phyloP scores from a whole-genome alignment of 1,139 yeast genomes.

The Candida neerlandica region DNA sequence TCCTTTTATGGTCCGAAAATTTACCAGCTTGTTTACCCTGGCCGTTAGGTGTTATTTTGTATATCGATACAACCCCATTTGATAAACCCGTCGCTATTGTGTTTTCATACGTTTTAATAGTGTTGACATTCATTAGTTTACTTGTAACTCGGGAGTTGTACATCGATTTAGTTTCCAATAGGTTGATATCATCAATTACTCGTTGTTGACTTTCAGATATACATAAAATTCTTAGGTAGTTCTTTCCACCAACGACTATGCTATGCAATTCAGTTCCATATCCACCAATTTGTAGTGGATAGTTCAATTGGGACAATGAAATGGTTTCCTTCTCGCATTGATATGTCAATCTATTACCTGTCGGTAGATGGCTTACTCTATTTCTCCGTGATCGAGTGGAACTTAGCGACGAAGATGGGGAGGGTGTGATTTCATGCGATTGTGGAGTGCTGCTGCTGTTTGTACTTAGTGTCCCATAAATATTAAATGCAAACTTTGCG shows the following conservation, averaged over 20 bases:
- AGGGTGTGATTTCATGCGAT: conserved; percentile 17
- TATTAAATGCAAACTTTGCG: conserved; percentile 39
- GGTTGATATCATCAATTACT: conserved; percentile 42
- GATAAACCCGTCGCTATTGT: conserved; percentile 47
- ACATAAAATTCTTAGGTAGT: conserved; percentile 52
- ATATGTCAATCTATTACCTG: conserved; percentile 21
- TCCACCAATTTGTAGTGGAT: conserved; percentile 14
- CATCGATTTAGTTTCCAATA: conserved; percentile 49
- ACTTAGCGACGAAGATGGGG: conserved; percentile 22
- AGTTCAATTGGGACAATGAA: conserved; percentile 29
- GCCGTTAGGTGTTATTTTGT: conserved; percentile 38
- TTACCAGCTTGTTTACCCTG: conserved; percentile 44
- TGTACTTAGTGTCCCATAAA: conserved; percentile 31
- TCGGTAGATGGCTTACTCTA: conserved; percentile 7
- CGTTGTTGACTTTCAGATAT: conserved; percentile 42
- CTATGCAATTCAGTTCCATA: conserved; percentile 23
- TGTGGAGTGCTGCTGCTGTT: conserved; percentile 14
- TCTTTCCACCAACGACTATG: conserved; percentile 62
- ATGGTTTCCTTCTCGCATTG: conserved; percentile 34
- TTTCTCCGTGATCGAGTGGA: conserved; percentile 18
- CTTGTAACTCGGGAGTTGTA: conserved; percentile 42
- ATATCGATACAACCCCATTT: conserved; percentile 39
- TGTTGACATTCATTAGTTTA: conserved; percentile 45
- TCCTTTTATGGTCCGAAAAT: conserved; percentile 73
- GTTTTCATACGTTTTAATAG: conserved; percentile 39